Evolutionary conservation across 306 rosid species (phyloP), one percentile per base, ranked within the genome.

Genomic region (Begonia fuchsioides): DNA sequence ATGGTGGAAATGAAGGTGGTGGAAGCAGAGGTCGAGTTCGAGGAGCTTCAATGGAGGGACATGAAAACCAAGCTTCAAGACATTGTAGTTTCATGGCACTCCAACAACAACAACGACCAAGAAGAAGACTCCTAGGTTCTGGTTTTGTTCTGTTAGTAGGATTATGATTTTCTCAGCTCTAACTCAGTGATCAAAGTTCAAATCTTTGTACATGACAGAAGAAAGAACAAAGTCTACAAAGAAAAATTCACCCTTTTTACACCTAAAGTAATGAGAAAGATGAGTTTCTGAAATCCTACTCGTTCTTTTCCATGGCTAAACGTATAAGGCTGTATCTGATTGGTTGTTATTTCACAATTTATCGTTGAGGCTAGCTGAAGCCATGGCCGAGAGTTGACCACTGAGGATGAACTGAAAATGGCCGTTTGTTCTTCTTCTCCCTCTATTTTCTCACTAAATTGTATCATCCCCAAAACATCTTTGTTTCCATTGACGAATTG

Each of bases 1-100:
- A 32, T 72, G 49, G 95, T 73, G 26, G 83, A 68, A 2, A 61
- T 83, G 2, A 78, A 65, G 62, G 69, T 76, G 47, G 79, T 63
- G 16, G 80, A 72, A 52, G 86, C 86, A 11, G 85, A 66, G 3
- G 20, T 50, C 13, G 95, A 81, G 64, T 74, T 81, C 47, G 80
- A 77, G 38, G 73, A 74, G 54, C 32, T 51, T 43, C 76, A 77
- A 5, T 83, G 93, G 94, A 62, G 53, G 14, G 65, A 70, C 32
- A 60, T 76, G 74, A 66, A 63, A 58, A 14, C 38, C 35, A 78
- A 76, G 3, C 61, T 88, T 8, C 65, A 75, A 38, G 86, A 66
- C 49, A 49, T 72, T 38, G 93, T 75, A 17, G 52, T 76, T 12
- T 61, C 87, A 3, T 87, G 93, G 94, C 71, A 69, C 32, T 41